Percentiles rank a stretch among this genome's conserved stretches.
Conservation (phyloP, 225 moss, liverwort and hornwort species). For the Neckera pumila region DNA sequence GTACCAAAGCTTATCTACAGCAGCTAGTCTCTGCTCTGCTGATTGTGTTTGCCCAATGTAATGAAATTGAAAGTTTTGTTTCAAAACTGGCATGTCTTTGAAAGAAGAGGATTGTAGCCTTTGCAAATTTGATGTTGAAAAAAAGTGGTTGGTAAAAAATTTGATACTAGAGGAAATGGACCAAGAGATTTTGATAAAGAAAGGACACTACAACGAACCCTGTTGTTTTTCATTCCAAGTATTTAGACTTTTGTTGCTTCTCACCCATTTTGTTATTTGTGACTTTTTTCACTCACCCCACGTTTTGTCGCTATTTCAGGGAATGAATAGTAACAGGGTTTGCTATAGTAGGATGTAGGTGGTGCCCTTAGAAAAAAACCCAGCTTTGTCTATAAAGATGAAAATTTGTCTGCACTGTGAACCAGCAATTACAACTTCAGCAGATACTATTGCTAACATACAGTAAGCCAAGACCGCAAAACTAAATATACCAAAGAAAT, state of each 20-base stretch:
- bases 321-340: no score
- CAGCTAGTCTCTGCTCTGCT: accelerated
- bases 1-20: no score
- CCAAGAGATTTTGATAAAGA: no score
- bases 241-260: no score
- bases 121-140: neutral
- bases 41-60: accelerated
- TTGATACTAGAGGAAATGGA: no score
- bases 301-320: no score
- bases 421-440: neutral
- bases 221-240: no score
- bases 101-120: neutral
- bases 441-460: neutral
- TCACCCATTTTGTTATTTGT: no score
- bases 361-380: accelerated
- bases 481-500: neutral
- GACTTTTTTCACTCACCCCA: no score
- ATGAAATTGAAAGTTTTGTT: neutral
- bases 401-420: neutral
- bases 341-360: no score
- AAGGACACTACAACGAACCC: no score
- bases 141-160: neutral
- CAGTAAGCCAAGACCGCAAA: neutral
- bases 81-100: accelerated
- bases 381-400: no score